These are phyloP conservation scores for Suillus hirtellus DNA, from an alignment of 768 basidiomycete genomes.

Conservation along the genomic window DNA sequence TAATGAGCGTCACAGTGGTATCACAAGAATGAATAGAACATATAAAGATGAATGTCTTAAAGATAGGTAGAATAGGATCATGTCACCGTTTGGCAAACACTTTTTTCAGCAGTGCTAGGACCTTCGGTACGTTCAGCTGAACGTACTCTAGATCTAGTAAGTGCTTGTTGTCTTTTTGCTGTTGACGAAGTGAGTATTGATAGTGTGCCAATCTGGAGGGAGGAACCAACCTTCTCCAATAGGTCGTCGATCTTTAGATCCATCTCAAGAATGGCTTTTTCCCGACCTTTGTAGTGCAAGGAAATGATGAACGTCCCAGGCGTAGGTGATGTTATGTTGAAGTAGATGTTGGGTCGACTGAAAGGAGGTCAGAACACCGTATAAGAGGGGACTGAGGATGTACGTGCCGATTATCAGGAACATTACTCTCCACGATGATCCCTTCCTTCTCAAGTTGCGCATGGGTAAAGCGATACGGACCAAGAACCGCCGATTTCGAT, in stretches of 20 bases:
- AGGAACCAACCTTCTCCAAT: constrained; percentile 80
- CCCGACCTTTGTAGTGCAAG: constrained; percentile 96
- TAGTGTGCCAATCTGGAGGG: constrained; percentile 4
- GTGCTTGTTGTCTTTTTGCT: constrained; percentile 99
- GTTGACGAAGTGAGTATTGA: constrained; percentile 22
- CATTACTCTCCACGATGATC: constrained; percentile 98
- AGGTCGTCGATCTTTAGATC: constrained; percentile 98
- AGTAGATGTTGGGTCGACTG: constrained; percentile 97
- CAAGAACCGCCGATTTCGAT: constrained; percentile 79
- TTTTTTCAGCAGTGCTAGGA: constrained; percentile 89
- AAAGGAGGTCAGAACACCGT: constrained; percentile 9
- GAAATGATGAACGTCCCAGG: constrained; percentile 99
- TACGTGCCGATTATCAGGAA: constrained; percentile 91
- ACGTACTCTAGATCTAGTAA: constrained; percentile 97
- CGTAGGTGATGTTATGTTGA: constrained; percentile 97
- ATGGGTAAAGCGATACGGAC: constrained; percentile 97
- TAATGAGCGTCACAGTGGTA: constrained; percentile 27
- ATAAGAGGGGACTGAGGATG: not conserved
- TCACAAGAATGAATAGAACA: constrained; percentile 35
- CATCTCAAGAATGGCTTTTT: constrained; percentile 99
- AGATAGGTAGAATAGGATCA: constrained; percentile 17
- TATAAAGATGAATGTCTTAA: constrained; percentile 26
- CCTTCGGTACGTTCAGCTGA: constrained; percentile 94
- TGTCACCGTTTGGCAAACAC: constrained; percentile 85
- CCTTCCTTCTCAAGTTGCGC: constrained; percentile 99